phyloP scores from a whole-genome alignment of 2,329 filamentous ascomycete genomes.

The Pseudocercospora cruenta region DNA sequence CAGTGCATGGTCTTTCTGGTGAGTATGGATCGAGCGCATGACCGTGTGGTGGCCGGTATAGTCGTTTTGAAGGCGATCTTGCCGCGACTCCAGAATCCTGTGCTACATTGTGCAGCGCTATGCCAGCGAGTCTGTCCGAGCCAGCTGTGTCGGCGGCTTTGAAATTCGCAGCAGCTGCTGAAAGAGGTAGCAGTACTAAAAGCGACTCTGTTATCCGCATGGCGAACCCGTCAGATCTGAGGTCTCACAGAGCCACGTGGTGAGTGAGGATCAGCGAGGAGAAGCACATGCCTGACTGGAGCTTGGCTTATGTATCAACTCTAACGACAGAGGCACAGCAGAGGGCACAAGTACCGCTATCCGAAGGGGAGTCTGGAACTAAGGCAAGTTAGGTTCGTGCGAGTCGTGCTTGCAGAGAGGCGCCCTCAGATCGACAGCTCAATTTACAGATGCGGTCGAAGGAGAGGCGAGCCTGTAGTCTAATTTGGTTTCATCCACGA shows the following conservation, averaged over 20 bases:
- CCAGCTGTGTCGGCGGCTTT: constrained; percentile 32
- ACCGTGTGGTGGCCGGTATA: not conserved
- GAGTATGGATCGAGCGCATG: too few species aligned
- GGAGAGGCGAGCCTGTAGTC: not conserved
- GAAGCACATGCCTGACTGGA: not conserved
- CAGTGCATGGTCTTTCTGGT: constrained; percentile 11
- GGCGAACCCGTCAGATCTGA: not conserved
- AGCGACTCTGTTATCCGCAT: constrained; percentile 22
- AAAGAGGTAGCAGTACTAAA: constrained; percentile 13
- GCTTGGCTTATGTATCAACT: constrained; percentile 2
- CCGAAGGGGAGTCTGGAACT: not conserved
- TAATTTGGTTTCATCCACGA: not conserved
- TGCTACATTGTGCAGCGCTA: constrained; percentile 36
- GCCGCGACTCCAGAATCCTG: not conserved
- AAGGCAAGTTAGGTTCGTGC: not conserved
- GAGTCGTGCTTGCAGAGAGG: not conserved
- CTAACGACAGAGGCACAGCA: not conserved
- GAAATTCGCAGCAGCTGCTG: constrained; percentile 21
- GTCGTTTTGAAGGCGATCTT: not conserved
- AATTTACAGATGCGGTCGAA: not conserved
- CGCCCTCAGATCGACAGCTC: not conserved
- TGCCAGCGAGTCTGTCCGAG: constrained; percentile 30
- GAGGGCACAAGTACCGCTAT: not conserved
- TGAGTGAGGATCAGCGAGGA: not conserved
- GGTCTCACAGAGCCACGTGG: constrained; percentile 9